Conservation (phyloP, 257 asterid genomes). For the Solanum sejunctum region DNA sequence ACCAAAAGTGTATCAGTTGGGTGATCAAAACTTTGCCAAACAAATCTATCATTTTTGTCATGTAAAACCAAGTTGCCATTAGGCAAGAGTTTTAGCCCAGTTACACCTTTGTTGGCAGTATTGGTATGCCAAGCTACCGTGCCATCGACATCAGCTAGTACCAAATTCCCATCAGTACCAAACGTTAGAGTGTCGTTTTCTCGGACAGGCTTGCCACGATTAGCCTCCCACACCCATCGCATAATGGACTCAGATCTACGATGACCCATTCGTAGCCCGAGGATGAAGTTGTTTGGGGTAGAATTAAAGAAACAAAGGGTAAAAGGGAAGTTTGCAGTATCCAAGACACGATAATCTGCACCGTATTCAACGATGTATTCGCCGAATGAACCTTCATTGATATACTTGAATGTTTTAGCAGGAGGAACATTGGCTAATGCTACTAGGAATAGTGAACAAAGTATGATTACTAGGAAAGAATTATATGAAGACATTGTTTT, state of each 20-base stretch:
- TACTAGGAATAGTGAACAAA: background rate
- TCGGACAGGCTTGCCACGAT: slow-evolving; percentile 4
- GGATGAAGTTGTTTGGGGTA: slow-evolving; percentile 17
- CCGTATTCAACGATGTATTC: slow-evolving; percentile 8
- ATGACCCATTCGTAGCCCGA: slow-evolving; percentile 21
- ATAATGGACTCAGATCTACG: slow-evolving; percentile 6
- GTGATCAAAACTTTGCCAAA: slow-evolving; percentile 25
- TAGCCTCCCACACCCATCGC: slow-evolving; percentile 29
- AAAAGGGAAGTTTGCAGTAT: slow-evolving; percentile 6
- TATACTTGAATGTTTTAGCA: slow-evolving; percentile 11
- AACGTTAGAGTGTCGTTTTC: slow-evolving; percentile 21
- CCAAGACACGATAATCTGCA: background rate
- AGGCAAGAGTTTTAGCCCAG: slow-evolving; percentile 3
- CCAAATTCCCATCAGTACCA: slow-evolving; percentile 13
- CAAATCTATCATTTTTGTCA: background rate
- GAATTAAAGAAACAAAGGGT: slow-evolving; percentile 14
- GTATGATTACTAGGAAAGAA: background rate
- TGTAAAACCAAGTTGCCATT: slow-evolving; percentile 18
- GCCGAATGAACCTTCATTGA: slow-evolving; percentile 16
- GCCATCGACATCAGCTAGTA: slow-evolving; percentile 10
- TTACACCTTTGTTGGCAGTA: slow-evolving; percentile 16
- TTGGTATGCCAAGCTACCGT: background rate
- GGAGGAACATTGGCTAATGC: slow-evolving; percentile 11
- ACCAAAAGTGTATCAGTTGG: slow-evolving; percentile 20
- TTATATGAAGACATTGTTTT: background rate